phyloP scores from a whole-genome alignment of 352 stramenopile species.

The Phytophthora hibernalis region DNA sequence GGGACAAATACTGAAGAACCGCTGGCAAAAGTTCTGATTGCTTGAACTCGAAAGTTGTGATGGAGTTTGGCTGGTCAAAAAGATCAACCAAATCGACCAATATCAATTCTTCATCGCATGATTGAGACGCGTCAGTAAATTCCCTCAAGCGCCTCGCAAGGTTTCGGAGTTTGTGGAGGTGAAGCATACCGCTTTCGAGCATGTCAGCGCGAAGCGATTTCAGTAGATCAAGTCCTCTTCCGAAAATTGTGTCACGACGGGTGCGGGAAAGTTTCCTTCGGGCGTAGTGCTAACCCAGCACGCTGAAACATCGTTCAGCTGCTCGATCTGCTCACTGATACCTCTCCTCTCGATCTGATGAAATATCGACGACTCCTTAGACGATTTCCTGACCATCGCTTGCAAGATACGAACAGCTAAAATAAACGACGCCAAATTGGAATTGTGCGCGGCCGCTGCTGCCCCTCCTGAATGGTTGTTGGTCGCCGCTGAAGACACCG shows the following conservation, averaged over 20 bases:
- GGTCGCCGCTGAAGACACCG: neutral
- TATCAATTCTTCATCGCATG: constrained; percentile 56
- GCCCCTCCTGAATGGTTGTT: constrained; percentile 2
- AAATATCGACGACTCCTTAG: constrained; percentile 63
- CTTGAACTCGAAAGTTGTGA: constrained; percentile 89
- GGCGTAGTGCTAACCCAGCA: constrained; percentile 38
- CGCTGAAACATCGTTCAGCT: constrained; percentile 53
- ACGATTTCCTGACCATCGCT: constrained; percentile 72
- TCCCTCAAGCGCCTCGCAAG: constrained; percentile 66
- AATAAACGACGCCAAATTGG: constrained; percentile 68
- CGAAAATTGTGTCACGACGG: constrained; percentile 61
- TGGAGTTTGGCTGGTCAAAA: constrained; percentile 76
- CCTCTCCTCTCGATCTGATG: constrained; percentile 85
- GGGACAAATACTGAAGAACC: constrained; percentile 61
- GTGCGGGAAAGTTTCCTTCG: constrained; percentile 13
- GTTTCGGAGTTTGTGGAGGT: constrained; percentile 80
- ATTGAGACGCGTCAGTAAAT: constrained; percentile 34
- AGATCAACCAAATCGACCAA: constrained; percentile 79
- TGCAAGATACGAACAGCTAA: constrained; percentile 79
- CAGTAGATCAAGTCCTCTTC: constrained; percentile 55
- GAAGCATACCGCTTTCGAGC: constrained; percentile 78
- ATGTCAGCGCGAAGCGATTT: constrained; percentile 69
- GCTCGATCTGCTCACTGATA: constrained; percentile 78
- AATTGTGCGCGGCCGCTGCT: constrained; percentile 32
- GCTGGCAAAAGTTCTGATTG: constrained; percentile 78